A percentile compares a stretch with the other conserved stretches of the same genome.
Conservation (phyloP, 257 asterid species). For the Verbena officinalis region DNA sequence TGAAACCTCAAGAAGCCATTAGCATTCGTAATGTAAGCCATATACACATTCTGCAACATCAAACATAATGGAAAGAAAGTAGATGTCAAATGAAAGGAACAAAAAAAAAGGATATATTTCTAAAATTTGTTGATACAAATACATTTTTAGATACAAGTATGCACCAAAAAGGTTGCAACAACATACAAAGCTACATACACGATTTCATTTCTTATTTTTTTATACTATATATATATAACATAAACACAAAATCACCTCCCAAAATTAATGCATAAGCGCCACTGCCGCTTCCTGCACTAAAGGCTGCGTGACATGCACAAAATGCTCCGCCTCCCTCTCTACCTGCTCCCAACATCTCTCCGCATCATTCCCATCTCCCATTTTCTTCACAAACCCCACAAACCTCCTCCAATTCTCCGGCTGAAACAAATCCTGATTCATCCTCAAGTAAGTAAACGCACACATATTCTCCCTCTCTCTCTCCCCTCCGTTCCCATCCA, state of each 20-base stretch:
- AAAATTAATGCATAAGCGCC: slow-evolving; percentile 65
- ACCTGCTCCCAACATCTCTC: slow-evolving; percentile 71
- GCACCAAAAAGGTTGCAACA: background rate
- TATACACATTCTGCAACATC: too few relatives aligned
- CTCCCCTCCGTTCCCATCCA: slow-evolving; percentile 41
- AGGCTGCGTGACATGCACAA: slow-evolving; percentile 79
- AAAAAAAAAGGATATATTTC: too few relatives aligned
- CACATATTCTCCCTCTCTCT: slow-evolving; percentile 71
- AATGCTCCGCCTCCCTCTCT: slow-evolving; percentile 92
- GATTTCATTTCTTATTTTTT: background rate
- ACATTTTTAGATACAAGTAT: too few relatives aligned
- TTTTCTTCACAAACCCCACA: slow-evolving; percentile 85
- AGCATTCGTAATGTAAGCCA: too few relatives aligned
- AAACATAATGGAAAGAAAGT: too few relatives aligned
- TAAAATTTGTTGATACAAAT: too few relatives aligned
- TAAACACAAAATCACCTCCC: background rate
- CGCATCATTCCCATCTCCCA: slow-evolving; percentile 75
- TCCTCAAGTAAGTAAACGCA: slow-evolving; percentile 91
- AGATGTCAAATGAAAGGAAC: too few relatives aligned
- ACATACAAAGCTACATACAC: slow-evolving; percentile 5
- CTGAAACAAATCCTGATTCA: slow-evolving; percentile 83
- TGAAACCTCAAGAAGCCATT: too few relatives aligned
- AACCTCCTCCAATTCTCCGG: slow-evolving; percentile 92
- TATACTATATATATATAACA: background rate
- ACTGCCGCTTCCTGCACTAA: slow-evolving; percentile 90